Evolutionary conservation across 2,329 filamentous ascomycete genomes (phyloP).

Genomic region (Chaetomiaceae sp.): DNA sequence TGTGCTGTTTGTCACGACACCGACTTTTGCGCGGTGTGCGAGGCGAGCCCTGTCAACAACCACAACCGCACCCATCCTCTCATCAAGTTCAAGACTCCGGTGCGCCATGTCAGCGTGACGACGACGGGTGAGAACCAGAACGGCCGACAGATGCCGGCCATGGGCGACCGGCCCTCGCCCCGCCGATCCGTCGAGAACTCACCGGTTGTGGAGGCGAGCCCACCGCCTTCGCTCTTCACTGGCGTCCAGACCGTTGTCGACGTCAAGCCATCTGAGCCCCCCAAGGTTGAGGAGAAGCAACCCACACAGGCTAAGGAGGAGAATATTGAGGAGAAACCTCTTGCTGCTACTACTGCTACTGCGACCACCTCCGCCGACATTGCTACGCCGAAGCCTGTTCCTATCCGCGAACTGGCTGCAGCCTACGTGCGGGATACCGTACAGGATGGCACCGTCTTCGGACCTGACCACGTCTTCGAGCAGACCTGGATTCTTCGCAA

Average conservation of each 20-base stretch:
- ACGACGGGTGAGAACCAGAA: slow-evolving; percentile 74
- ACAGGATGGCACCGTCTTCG: slow-evolving; percentile 68
- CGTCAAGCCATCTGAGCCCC: slow-evolving; percentile 25
- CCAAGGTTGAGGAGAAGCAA: slow-evolving; percentile 31
- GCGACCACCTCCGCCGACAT: too few species aligned
- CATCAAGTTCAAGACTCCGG: slow-evolving; percentile 93
- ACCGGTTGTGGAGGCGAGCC: slow-evolving; percentile 49
- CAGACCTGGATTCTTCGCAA: slow-evolving; percentile 93
- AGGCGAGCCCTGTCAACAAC: slow-evolving; percentile 74
- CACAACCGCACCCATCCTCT: slow-evolving; percentile 97
- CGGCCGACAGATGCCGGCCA: slow-evolving; percentile 58
- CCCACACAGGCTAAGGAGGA: slow-evolving; percentile 14
- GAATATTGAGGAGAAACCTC: slow-evolving; percentile 11
- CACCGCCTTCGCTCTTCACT: slow-evolving; percentile 10
- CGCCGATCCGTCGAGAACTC: slow-evolving; percentile 31
- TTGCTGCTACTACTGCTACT: too few species aligned
- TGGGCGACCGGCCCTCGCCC: slow-evolving; percentile 58
- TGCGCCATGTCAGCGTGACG: slow-evolving; percentile 81
- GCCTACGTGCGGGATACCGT: slow-evolving; percentile 75
- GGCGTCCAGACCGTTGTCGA: slow-evolving; percentile 69
- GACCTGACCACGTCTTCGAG: slow-evolving; percentile 69
- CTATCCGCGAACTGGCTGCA: slow-evolving; percentile 41
- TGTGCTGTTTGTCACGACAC: slow-evolving; percentile 92
- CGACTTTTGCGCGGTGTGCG: slow-evolving; percentile 92
- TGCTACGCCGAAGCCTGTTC: slow-evolving; percentile 11